Evolutionary conservation across 345 rosid genomes (phyloP).

Genomic region (Corchorus olitorius): DNA sequence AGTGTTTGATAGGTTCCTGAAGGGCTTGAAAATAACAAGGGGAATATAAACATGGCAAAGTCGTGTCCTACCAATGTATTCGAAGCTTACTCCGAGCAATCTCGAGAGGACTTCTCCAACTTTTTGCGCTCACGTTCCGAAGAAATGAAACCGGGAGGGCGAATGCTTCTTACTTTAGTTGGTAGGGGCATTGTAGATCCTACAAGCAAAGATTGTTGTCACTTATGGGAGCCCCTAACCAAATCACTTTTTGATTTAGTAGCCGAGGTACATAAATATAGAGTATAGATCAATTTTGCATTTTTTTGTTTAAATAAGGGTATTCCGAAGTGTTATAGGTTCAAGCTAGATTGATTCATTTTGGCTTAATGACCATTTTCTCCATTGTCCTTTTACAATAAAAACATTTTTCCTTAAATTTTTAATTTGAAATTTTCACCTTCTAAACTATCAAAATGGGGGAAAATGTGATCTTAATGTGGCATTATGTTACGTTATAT

Average conservation of each 20-base stretch:
- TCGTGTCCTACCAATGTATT: constrained; percentile 34
- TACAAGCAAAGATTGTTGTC: constrained; percentile 15
- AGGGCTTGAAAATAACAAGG: constrained; percentile 24
- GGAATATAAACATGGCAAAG: constrained; percentile 28
- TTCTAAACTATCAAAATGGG: no score
- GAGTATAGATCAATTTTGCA: no score
- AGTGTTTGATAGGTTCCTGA: constrained; percentile 32
- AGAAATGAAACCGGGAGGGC: constrained; percentile 43
- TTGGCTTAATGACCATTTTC: no score
- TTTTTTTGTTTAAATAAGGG: no score
- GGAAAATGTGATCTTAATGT: no score
- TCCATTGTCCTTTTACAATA: no score
- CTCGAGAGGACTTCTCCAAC: constrained; percentile 42
- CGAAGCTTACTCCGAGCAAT: constrained; percentile 21
- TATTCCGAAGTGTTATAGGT: no score
- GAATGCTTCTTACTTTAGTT: not conserved
- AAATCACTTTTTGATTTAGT: constrained; percentile 35
- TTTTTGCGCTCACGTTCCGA: constrained; percentile 44
- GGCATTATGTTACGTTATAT: no score
- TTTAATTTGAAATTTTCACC: no score
- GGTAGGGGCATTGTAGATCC: constrained; percentile 42
- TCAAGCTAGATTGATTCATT: no score
- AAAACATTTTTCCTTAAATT: no score
- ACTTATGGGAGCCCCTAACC: constrained; percentile 31
- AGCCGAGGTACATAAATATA: no score